A percentile compares a stretch with the other conserved stretches of the same genome.
These are phyloP conservation scores for Lepidium africanum DNA, from an alignment of 345 rosid genomes.

Conservation along the genomic window DNA sequence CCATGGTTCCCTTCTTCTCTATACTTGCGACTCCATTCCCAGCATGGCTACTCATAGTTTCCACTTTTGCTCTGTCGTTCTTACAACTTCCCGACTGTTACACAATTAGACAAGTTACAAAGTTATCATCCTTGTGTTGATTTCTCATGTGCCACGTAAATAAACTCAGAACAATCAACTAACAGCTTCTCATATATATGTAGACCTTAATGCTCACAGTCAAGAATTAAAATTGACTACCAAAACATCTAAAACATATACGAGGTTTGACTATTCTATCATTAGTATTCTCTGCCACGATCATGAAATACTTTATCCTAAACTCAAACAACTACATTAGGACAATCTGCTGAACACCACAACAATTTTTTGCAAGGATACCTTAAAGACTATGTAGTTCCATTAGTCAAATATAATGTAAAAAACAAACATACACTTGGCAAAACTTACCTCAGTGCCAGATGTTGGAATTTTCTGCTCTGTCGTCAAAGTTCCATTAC, in stretches of 20 bases:
- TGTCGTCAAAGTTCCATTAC: constrained; percentile 15
- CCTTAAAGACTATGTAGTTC: not conserved
- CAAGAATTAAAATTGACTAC: not conserved
- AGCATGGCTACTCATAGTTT: not conserved
- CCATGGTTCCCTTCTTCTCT: constrained; percentile 14
- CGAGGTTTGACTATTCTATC: not conserved
- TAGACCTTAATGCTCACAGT: not conserved
- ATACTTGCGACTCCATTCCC: constrained; percentile 5
- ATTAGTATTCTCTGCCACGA: not conserved
- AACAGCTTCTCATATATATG: not conserved
- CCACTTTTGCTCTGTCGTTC: constrained; percentile 7
- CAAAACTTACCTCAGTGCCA: constrained; percentile 15
- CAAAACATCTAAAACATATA: not conserved
- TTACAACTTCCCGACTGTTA: constrained; percentile 36
- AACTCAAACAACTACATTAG: not conserved
- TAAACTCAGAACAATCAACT: not conserved
- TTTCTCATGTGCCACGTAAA: not conserved
- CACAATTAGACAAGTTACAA: not conserved
- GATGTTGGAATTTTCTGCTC: not conserved
- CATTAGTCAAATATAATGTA: not conserved
- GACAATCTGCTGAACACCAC: not conserved
- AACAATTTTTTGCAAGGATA: not conserved
- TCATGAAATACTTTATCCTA: not conserved
- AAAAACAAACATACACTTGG: not conserved
- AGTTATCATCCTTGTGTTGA: not conserved